These are phyloP conservation scores for Aphanomyces euteiches DNA, from an alignment of 352 stramenopile species.

Conservation along the genomic window DNA sequence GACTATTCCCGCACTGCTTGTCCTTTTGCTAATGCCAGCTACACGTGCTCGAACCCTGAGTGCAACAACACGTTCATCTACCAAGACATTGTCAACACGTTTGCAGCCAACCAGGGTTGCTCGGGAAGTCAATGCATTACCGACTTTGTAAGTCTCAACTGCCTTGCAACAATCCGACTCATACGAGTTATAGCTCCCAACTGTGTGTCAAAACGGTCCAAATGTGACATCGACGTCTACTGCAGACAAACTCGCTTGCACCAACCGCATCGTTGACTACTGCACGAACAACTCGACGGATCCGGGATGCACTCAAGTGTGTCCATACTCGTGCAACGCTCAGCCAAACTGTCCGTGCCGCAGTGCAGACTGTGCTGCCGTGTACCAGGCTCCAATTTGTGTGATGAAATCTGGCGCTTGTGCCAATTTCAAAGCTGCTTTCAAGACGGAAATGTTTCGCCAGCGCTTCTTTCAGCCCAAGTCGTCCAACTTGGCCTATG, in stretches of 20 bases:
- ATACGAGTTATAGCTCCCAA: slow-evolving; percentile 15
- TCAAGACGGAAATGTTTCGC: slow-evolving; percentile 16
- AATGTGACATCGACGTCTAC: background rate
- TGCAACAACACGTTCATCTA: slow-evolving; percentile 22
- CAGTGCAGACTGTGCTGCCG: slow-evolving; percentile 2
- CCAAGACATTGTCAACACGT: slow-evolving; percentile 19
- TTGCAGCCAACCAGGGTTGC: slow-evolving; percentile 15
- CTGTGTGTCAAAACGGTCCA: background rate
- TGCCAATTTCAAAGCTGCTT: background rate
- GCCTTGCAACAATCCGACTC: background rate
- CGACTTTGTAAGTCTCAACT: background rate
- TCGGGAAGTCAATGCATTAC: slow-evolving; percentile 8
- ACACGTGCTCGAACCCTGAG: slow-evolving; percentile 5
- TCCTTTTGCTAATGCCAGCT: slow-evolving; percentile 9
- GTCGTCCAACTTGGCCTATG: slow-evolving; percentile 15
- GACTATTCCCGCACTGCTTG: slow-evolving; percentile 15
- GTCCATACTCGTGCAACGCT: slow-evolving; percentile 23
- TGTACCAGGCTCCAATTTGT: slow-evolving; percentile 16
- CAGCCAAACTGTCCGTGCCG: slow-evolving; percentile 22
- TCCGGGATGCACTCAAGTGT: background rate
- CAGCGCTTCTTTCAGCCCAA: slow-evolving; percentile 22
- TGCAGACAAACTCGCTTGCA: slow-evolving; percentile 6
- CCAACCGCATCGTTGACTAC: slow-evolving; percentile 17
- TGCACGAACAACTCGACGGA: slow-evolving; percentile 19
- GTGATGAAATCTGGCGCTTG: slow-evolving; percentile 12